A percentile compares a stretch with the other conserved stretches of the same genome.
Conservation (phyloP, 768 basidiomycete species). For the Panus rudis region DNA sequence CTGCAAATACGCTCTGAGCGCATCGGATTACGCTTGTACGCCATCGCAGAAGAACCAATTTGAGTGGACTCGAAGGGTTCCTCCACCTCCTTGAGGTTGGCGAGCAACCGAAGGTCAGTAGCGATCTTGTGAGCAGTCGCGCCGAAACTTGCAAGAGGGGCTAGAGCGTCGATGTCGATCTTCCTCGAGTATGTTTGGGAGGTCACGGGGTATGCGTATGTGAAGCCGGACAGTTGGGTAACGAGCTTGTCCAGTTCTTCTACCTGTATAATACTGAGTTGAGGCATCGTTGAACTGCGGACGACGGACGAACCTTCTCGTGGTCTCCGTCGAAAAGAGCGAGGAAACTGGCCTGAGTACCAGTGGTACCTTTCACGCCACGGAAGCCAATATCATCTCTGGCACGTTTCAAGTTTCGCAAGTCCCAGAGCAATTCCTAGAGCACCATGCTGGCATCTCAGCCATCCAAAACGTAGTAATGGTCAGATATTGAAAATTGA, state of each 20-base stretch:
- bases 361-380: slow-evolving; percentile 99
- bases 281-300: neutral
- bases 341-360: slow-evolving; percentile 95
- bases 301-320: slow-evolving; percentile 53
- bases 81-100: slow-evolving; percentile 97
- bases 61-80: slow-evolving; percentile 99
- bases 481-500: neutral
- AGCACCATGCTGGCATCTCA: neutral
- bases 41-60: slow-evolving; percentile 97
- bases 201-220: slow-evolving; percentile 94
- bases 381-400: slow-evolving; percentile 92
- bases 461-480: neutral
- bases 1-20: slow-evolving; percentile 96
- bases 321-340: slow-evolving; percentile 93
- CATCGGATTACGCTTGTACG: slow-evolving; percentile 99
- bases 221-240: slow-evolving; percentile 86
- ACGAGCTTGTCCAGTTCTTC: slow-evolving; percentile 84
- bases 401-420: slow-evolving; percentile 86
- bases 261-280: slow-evolving; percentile 41
- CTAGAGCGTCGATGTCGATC: slow-evolving; percentile 89
- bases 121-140: slow-evolving; percentile 98
- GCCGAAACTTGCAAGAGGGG: slow-evolving; percentile 83
- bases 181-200: slow-evolving; percentile 99
- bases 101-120: slow-evolving; percentile 89
- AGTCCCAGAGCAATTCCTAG: slow-evolving; percentile 92